Base-by-base conservation (phyloP, 768 basidiomycete species). In the Lactarius hengduanensis region DNA sequence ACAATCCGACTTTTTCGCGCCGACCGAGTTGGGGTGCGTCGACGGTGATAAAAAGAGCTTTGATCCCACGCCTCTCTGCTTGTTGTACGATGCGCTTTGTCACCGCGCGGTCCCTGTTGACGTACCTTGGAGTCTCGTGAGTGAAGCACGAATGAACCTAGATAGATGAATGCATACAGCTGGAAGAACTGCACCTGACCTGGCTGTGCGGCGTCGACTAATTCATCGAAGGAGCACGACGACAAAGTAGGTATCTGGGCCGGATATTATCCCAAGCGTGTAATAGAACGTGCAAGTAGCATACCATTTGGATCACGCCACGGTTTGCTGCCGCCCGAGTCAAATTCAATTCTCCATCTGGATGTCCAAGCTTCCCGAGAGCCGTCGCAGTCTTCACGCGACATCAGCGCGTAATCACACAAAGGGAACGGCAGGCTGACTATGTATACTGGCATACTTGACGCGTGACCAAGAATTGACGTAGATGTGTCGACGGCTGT, bases 1-100 rank as follows among this genome's bases (percentile, higher is more conserved):
- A 43, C 36, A 20, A 43, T 30, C 26, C 9, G 22, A 82, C 86
- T 78, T 96, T 95, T 76, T 96, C 95, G 66, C 96, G 84, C 15
- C 95, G 85, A 54, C 96, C 96, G 11, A 98, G 87, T 71, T 97
- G 95, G 7, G 96, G 96, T 0, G 96, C 96, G 78, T 98, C 96
- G 32, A 98, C 96, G 0, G 96, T 98, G 75, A 98, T 97, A 77
- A 98, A 98, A 15, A 98, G 80, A 4, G 84, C 96, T 75, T 94
- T 96, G 73, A 99, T 85, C 2, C 96, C 96, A 32, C 94, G 86
- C 69, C 83, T 79, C 77, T 96, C 94, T 1, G 97, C 97, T 69
- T 96, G 92, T 71, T 91, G 86, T 0, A 98, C 92, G 60, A 94
- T 86, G 65, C 87, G 85, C 76, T 89, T 87, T 6, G 96, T 97